phyloP scores from a whole-genome alignment of 2,329 filamentous ascomycete species.

The Periconia digitata region DNA sequence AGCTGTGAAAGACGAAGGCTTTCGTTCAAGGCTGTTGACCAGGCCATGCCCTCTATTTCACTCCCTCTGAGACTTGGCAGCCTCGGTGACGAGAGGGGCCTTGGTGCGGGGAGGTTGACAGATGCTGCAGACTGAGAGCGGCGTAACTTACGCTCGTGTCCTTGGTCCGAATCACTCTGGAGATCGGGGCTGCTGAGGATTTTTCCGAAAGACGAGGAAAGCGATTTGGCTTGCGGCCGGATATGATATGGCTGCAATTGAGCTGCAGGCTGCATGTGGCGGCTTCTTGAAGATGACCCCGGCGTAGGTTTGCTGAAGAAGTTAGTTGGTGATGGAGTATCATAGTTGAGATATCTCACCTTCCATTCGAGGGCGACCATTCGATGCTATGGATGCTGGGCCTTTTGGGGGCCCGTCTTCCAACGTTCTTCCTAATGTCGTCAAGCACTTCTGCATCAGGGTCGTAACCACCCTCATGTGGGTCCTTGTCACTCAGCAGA shows the following conservation, averaged over 20 bases:
- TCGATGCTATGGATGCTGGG: slow-evolving; percentile 39
- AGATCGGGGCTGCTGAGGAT: slow-evolving; percentile 37
- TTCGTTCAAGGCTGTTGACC: slow-evolving; percentile 30
- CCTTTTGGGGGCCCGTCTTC: slow-evolving; percentile 33
- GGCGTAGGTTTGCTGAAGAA: slow-evolving; percentile 27
- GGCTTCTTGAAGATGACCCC: slow-evolving; percentile 22
- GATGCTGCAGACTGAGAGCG: slow-evolving; percentile 36
- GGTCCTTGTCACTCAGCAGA: slow-evolving; percentile 33
- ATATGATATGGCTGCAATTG: slow-evolving; percentile 26
- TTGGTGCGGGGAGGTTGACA: slow-evolving; percentile 23
- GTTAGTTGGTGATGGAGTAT: slow-evolving; percentile 10
- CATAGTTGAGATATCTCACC: slow-evolving; percentile 13
- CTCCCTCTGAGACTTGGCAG: slow-evolving; percentile 30
- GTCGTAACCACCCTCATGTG: slow-evolving; percentile 41
- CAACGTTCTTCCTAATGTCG: slow-evolving; percentile 33
- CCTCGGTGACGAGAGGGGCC: slow-evolving; percentile 24
- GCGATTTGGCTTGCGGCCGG: slow-evolving; percentile 13
- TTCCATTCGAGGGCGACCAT: slow-evolving; percentile 32
- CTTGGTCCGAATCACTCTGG: slow-evolving; percentile 13
- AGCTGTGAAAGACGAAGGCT: slow-evolving; percentile 35
- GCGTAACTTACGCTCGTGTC: slow-evolving; percentile 23
- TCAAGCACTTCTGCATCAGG: slow-evolving; percentile 40
- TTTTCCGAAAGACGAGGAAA: slow-evolving; percentile 21
- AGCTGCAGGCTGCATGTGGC: slow-evolving; percentile 4
- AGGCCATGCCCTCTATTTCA: slow-evolving; percentile 25